phyloP scores from a whole-genome alignment of 257 asterid genomes.

The Solanum chaucha region DNA sequence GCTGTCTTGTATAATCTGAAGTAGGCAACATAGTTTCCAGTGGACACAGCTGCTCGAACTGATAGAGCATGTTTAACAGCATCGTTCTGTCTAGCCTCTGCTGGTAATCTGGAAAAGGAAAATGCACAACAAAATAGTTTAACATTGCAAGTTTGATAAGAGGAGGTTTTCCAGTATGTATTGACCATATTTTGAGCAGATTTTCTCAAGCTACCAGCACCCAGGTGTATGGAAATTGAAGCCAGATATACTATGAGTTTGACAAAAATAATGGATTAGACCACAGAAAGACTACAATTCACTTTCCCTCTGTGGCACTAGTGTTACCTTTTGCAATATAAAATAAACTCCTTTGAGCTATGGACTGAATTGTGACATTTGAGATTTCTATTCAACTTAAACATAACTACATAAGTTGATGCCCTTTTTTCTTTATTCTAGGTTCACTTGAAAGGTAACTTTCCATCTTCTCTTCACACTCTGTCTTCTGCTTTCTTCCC shows the following conservation, averaged over 20 bases:
- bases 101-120: conserved; percentile 52
- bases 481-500: not conserved
- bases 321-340: not conserved
- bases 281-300: not conserved
- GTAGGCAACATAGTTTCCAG: conserved; percentile 81
- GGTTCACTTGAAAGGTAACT: not conserved
- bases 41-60: conserved; percentile 85
- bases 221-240: not conserved
- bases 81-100: conserved; percentile 48
- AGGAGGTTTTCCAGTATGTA: not conserved
- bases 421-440: not conserved
- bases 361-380: not conserved
- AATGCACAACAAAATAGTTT: not conserved
- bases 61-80: conserved; percentile 88
- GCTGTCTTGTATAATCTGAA: conserved; percentile 84
- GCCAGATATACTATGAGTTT: not conserved
- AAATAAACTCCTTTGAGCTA: not conserved
- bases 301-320: not conserved
- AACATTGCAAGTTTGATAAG: not conserved
- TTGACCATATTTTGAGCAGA: not conserved
- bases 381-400: not conserved
- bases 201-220: not conserved
- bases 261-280: not conserved
- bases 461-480: not conserved
- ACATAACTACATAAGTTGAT: not conserved